Evolutionary conservation across 1,139 yeast species (phyloP).

Genomic region (Trichomonascaceae sp.): DNA sequence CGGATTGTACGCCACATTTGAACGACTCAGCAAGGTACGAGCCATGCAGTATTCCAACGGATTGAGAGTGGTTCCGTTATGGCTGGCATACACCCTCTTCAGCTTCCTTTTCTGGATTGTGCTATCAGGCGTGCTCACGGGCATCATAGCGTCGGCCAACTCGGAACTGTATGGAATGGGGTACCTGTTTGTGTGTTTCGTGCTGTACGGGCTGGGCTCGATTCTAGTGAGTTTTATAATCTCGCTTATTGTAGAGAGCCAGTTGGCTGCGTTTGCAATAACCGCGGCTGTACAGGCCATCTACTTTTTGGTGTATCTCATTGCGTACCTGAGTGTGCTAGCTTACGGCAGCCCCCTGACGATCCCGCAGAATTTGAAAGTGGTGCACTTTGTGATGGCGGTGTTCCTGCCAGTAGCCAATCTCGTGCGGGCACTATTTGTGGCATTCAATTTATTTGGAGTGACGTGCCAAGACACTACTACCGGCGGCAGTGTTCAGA

Average conservation of each 20-base stretch:
- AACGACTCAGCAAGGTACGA: slow-evolving; percentile 23
- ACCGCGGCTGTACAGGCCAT: slow-evolving; percentile 24
- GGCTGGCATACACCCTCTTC: slow-evolving; percentile 23
- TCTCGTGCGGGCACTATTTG: slow-evolving; percentile 21
- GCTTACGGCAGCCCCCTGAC: slow-evolving; percentile 21
- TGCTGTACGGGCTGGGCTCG: slow-evolving; percentile 23
- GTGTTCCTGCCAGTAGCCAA: slow-evolving; percentile 21
- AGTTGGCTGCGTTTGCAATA: slow-evolving; percentile 27
- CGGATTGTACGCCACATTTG: slow-evolving; percentile 26
- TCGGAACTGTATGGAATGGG: slow-evolving; percentile 20
- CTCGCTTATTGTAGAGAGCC: slow-evolving; percentile 23
- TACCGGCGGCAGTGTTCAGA: slow-evolving; percentile 6
- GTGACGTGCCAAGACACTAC: slow-evolving; percentile 18
- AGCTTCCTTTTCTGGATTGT: slow-evolving; percentile 17
- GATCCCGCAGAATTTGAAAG: slow-evolving; percentile 13
- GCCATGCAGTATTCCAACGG: slow-evolving; percentile 30
- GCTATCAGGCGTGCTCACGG: slow-evolving; percentile 17
- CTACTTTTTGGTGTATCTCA: slow-evolving; percentile 21
- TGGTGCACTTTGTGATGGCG: slow-evolving; percentile 21
- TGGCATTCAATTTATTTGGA: slow-evolving; percentile 24
- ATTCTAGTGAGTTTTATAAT: slow-evolving; percentile 20
- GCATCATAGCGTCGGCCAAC: slow-evolving; percentile 17
- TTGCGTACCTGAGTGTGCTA: slow-evolving; percentile 21
- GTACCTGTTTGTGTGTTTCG: slow-evolving; percentile 21
- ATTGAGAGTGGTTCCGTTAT: slow-evolving; percentile 23